Percentiles rank a stretch among this genome's conserved stretches.
Conservation (phyloP, 345 rosid genomes). For the Viola odorata region DNA sequence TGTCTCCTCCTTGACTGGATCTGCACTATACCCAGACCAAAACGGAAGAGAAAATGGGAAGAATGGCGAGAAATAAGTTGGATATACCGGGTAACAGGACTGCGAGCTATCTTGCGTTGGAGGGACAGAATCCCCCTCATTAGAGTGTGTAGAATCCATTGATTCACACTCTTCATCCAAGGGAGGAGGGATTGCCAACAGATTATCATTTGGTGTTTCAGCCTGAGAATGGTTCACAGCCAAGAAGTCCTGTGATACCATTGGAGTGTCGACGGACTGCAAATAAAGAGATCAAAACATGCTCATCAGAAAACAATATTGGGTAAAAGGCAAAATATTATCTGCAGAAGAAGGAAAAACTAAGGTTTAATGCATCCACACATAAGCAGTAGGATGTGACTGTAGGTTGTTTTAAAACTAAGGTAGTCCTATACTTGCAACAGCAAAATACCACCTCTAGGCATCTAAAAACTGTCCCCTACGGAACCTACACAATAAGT, state of each 20-base stretch:
- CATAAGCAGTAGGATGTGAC: no score
- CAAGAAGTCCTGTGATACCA: constrained; percentile 55
- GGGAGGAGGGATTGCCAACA: constrained; percentile 43
- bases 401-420: no score
- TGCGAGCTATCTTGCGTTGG: constrained; percentile 41
- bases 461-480: no score
- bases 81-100: constrained; percentile 34
- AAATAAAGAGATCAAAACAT: constrained; percentile 9
- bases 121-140: constrained; percentile 48
- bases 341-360: neutral
- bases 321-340: no score
- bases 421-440: no score
- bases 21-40: constrained; percentile 36
- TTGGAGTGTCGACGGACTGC: constrained; percentile 55
- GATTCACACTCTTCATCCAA: constrained; percentile 89
- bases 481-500: no score
- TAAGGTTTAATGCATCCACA: no score
- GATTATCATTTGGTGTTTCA: constrained; percentile 42
- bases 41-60: constrained; percentile 20
- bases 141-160: constrained; percentile 90
- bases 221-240: constrained; percentile 29
- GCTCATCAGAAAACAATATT: neutral
- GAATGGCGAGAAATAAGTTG: constrained; percentile 49
- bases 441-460: no score
- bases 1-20: constrained; percentile 19